Evolutionary conservation across 2,329 filamentous ascomycete species (phyloP), one percentile per base, ranked within the genome.

Genomic region (Exophiala viscosa): DNA sequence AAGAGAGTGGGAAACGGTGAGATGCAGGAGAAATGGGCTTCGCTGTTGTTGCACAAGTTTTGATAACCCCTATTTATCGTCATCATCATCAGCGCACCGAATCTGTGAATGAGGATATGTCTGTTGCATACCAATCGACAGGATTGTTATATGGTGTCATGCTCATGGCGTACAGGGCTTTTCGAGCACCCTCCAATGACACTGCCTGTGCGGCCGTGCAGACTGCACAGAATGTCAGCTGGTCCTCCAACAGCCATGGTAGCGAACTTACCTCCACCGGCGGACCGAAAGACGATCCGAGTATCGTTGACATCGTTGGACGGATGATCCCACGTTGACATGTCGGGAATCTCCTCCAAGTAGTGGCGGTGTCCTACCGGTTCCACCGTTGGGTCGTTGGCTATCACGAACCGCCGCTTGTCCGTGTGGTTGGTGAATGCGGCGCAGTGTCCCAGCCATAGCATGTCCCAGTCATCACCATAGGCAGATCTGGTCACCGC

Each of bases 371-470:
- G 8, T 6, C 3, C 13, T 8, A n/a, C 45, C 1, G 58, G 60
- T 5, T 58, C 59, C 11, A 54, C 52, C 4, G 65, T 67, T 10
- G 65, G 62, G 41, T 67, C 65, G 15, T 66, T 55, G 14, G 62
- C 57, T 20, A 67, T 62, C 28, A 55, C 58, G 35, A 58, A 60
- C 17, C 63, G 57, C 11, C 59, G 48, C 6, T 60, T 63, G 38
- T 66, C 62, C 14, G 62, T 63, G 6, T 56, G 48, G 4, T 55
- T 58, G 8, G 60, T 62, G 10, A 18, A 20, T 13, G 23, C 17
- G 13, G 65, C 66, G 56, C 69, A 72, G 44, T 69, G 66, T 1
- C 70, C 70, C 11, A 72, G 57, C 69, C 69, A 72, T 3, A 72
- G 60, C 7, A 72, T 51, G 58, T 72, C 69, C 69, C 69, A 72